Evolutionary conservation across 345 rosid species (phyloP), one percentile per base, ranked within the genome.

Genomic region (Citrus sp.): DNA sequence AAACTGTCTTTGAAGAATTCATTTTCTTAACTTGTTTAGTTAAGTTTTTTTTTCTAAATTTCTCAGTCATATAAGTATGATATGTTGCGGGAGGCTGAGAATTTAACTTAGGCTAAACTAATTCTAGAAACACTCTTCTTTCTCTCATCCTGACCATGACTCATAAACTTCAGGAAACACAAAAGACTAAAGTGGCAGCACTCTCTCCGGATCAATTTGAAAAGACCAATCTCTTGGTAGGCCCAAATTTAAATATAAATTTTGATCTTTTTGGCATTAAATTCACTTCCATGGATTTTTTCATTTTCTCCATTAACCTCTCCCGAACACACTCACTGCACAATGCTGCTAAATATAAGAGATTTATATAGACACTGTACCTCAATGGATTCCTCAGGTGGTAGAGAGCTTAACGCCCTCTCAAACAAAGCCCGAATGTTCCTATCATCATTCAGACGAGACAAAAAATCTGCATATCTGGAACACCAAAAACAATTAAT

Each of bases 381-480:
- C 98, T 95, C 99, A 85, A 86, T 82, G 77, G 99, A 95, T 68
- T 87, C 89, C 80, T 92, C 99, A 14, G 90, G 83, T 67, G 98
- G 97, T 70, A 95, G 86, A 34, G 98, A 89, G 84, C 97, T 93
- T 78, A 93, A 88, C 58, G 99, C 98, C 54, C 99, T 85, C 85
- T 95, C 99, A 88, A 93, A 95, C 73, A 95, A 82, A 81, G 99
- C 99, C 37, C 98, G 86, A 74, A 93, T 95, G 78, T 95, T 95
- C 80, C 89, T 93, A 77, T 93, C 99, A 77, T 95, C 99, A 82
- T 93, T 95, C 85, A 95, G 80, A 72, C 94, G 90, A 56, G 91
- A 88, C 93, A 95, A 95, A 83, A 95, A 95, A 85, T 93, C 98
- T 81, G 90, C 92, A 86, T 95, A 95, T 83, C 99, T 95, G 88